Conservation (phyloP, 1,284 basidiomycete genomes). For the Leccinum solheimii region DNA sequence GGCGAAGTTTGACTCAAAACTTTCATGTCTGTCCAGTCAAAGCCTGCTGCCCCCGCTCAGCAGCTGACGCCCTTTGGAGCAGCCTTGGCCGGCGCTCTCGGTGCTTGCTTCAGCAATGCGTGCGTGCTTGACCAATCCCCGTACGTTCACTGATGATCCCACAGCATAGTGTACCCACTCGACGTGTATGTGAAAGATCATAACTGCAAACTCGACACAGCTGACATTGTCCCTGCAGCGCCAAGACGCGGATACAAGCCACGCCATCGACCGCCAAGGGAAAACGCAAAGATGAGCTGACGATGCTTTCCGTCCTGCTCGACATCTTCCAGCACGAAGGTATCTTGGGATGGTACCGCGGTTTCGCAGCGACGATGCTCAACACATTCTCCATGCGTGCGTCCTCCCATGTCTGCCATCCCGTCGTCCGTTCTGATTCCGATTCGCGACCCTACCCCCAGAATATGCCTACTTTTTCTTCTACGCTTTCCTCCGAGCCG, state of each 20-base stretch:
- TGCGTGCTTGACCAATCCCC: slow-evolving; percentile 46
- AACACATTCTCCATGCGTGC: slow-evolving; percentile 96
- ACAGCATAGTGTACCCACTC: slow-evolving; percentile 90
- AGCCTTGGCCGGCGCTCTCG: slow-evolving; percentile 92
- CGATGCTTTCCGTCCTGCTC: slow-evolving; percentile 65
- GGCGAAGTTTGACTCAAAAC: background rate
- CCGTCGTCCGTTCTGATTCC: background rate
- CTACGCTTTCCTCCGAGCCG: slow-evolving; percentile 86
- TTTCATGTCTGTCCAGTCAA: slow-evolving; percentile 34
- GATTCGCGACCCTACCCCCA: slow-evolving; percentile 32
- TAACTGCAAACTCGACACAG: no score
- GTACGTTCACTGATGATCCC: slow-evolving; percentile 9
- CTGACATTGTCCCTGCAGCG: slow-evolving; percentile 45
- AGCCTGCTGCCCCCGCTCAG: slow-evolving; percentile 18
- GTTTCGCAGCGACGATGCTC: slow-evolving; percentile 97
- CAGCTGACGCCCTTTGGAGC: slow-evolving; percentile 89
- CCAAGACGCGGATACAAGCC: slow-evolving; percentile 96
- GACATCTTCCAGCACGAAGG: slow-evolving; percentile 81
- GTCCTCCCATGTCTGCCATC: slow-evolving; percentile 35
- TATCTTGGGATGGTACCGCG: slow-evolving; percentile 82
- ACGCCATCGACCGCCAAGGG: slow-evolving; percentile 46
- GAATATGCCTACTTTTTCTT: slow-evolving; percentile 99
- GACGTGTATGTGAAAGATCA: slow-evolving; percentile 69
- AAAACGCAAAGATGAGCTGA: slow-evolving; percentile 55
- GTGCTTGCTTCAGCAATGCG: slow-evolving; percentile 92